Evolutionary conservation across 2,329 filamentous ascomycete species (phyloP).

Genomic region (Dendrostoma leiphaemia): DNA sequence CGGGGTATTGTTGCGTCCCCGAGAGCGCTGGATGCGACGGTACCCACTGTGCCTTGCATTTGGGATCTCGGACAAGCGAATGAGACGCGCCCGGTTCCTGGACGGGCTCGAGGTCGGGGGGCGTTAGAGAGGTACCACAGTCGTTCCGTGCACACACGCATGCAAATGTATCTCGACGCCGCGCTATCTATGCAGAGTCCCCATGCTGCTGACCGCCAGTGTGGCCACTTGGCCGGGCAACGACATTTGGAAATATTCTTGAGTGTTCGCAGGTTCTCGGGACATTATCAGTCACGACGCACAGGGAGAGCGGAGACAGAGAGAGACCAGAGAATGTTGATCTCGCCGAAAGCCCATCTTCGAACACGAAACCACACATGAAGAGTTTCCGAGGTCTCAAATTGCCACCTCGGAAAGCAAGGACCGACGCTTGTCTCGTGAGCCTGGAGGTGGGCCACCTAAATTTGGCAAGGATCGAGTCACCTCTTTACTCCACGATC

Average conservation of each 20-base stretch:
- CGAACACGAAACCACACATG: constrained; percentile 1
- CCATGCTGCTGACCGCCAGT: constrained; percentile 4
- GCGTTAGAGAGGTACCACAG: not conserved
- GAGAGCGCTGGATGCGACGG: constrained; percentile 14
- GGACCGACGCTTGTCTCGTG: constrained; percentile 14
- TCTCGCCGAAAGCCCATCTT: not conserved
- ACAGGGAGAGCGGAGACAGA: too few species aligned
- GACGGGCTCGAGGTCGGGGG: constrained; percentile 1
- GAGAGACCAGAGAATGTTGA: not conserved
- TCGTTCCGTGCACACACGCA: not conserved
- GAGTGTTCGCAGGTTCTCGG: too few species aligned
- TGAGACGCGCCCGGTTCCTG: constrained; percentile 17
- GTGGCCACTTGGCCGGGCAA: constrained; percentile 11
- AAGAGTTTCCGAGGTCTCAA: constrained; percentile 9
- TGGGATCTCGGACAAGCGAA: constrained; percentile 13
- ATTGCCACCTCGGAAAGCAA: constrained; percentile 18
- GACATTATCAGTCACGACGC: too few species aligned
- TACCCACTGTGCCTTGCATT: constrained; percentile 13
- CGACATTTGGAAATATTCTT: too few species aligned
- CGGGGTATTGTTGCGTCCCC: constrained; percentile 12
- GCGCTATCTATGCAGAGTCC: not conserved
- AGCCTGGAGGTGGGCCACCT: constrained; percentile 1
- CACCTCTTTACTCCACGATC: constrained; percentile 4
- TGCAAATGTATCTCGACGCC: not conserved
- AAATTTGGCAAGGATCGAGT: constrained; percentile 7